Base-by-base conservation (phyloP, 2,329 filamentous ascomycete genomes). In the Nothopassalora personata region DNA sequence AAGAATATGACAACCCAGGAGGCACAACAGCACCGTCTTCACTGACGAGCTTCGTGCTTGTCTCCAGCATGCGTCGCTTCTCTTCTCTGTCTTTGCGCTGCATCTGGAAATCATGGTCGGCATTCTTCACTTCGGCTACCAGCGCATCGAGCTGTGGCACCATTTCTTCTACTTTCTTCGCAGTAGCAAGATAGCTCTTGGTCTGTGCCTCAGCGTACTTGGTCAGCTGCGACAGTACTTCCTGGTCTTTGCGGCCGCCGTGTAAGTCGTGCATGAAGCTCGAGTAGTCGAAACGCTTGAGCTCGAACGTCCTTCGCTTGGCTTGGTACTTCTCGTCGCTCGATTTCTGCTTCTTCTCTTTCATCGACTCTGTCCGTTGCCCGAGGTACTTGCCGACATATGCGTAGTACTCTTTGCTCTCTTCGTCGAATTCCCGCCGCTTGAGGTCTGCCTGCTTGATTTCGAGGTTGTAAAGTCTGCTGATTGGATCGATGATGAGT, bases 181-280 rank as follows among this genome's bases (percentile, higher is more conserved):
- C 88, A 0, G 92, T 88, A 0, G 83, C 79, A 54, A 97, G 79
- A 70, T 96, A 97, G 60, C 84, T 87, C 68, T 85, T 87, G 15
- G 94, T 90, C 71, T 99, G 94, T 3, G 88, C 86, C 72, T 96
- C 91, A 9, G 95, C 95, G 72, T 92, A 99, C 71, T 88, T 93
- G 1, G 94, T 99, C 33, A 99, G 81, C 71, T 97, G 90, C 1
- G 93, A 97, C 31, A 99, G 76, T 4, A 99, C 90, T 73, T 99
- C 94, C 71, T 97, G 94, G 69, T 99, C 94, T 73, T 97, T 99
- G 63, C 94, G 87, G n/a, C 94, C 94, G 31, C 94, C 94, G 64
- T 97, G 94, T n/a, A 99, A 81, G 77, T 99, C 94, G 70, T 97
- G 93, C 90, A 99, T 96, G 71, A 97, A 99, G 13, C 91, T 96